Percentiles rank a stretch among this genome's conserved stretches.
Conservation (phyloP, 495 filamentous ascomycete genomes). For the Parathielavia appendiculata region DNA sequence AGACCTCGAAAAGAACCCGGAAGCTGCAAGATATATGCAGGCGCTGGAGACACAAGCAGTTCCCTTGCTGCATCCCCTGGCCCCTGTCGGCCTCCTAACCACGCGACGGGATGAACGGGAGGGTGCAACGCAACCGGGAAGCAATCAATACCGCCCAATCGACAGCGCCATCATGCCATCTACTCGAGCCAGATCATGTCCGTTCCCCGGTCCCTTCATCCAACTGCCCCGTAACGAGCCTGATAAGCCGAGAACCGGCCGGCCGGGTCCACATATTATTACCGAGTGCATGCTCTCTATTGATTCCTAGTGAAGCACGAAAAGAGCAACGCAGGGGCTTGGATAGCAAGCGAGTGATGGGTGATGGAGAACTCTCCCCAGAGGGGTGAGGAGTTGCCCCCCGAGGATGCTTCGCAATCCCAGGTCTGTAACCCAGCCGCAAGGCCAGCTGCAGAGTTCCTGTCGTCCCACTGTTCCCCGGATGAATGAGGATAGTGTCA, state of each 20-base stretch:
- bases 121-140: constrained; percentile 3
- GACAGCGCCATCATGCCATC: not conserved
- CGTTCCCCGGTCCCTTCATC: constrained; percentile 5
- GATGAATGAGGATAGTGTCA: constrained; percentile 10
- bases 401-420: not conserved
- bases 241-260: constrained; percentile 10
- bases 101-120: constrained; percentile 15
- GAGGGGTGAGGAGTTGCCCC: not conserved
- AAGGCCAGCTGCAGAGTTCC: not conserved
- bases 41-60: constrained; percentile 6
- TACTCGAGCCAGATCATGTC: not conserved
- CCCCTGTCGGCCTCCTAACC: constrained; percentile 4
- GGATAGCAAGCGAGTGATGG: not conserved
- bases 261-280: constrained; percentile 3
- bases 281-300: not conserved
- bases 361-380: not conserved
- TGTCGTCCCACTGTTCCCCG: constrained; percentile 5
- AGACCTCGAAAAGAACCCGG: not conserved
- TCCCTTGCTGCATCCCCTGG: not conserved
- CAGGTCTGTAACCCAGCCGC: not conserved
- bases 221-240: constrained; percentile 19
- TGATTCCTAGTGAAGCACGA: not conserved
- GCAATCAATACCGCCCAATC: constrained; percentile 7
- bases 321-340: not conserved
- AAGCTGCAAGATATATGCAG: constrained; percentile 5